Conservation (phyloP, 75 land plant genomes). For the Selaginella tamariscina region DNA sequence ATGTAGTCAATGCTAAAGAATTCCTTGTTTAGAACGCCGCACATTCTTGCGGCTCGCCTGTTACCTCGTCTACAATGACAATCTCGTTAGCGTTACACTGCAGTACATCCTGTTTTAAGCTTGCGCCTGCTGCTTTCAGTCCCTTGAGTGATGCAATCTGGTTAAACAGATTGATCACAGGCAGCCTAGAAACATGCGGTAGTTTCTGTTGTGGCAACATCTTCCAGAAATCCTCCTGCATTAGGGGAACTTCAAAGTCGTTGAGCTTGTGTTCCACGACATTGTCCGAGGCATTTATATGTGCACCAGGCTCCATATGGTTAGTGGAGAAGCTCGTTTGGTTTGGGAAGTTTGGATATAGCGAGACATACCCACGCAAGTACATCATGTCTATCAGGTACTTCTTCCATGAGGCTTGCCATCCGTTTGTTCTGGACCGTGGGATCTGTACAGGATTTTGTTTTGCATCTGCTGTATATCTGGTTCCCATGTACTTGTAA, state of each 20-base stretch:
- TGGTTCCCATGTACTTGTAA: conserved; percentile 85
- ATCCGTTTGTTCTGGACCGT: conserved; percentile 83
- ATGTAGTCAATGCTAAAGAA: neutral
- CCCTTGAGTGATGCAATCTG: conserved; percentile 68
- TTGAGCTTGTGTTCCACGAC: conserved; percentile 57
- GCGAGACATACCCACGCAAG: conserved; percentile 72
- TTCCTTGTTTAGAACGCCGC: neutral
- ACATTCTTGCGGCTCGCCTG: conserved; percentile 68
- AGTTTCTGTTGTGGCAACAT: conserved; percentile 55
- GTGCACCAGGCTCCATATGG: conserved; percentile 99
- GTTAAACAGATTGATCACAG: conserved; percentile 91
- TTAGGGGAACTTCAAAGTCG: neutral
- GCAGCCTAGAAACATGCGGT: conserved; percentile 72
- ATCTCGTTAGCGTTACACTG: conserved; percentile 42
- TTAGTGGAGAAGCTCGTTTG: conserved; percentile 95
- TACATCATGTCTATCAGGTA: conserved; percentile 98
- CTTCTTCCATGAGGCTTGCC: conserved; percentile 99
- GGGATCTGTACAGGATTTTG: conserved; percentile 93
- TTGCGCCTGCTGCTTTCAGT: conserved; percentile 85
- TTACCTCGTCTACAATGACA: conserved; percentile 49
- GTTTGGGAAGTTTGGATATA: conserved; percentile 91
- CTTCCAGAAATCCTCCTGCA: conserved; percentile 46
- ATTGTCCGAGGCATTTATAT: conserved; percentile 85
- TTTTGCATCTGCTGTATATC: conserved; percentile 87
- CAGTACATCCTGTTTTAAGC: conserved; percentile 77